Evolutionary conservation across 208 protist genomes (phyloP), one percentile per base, ranked within the genome.

Genomic region (Trypanosoma avium): DNA sequence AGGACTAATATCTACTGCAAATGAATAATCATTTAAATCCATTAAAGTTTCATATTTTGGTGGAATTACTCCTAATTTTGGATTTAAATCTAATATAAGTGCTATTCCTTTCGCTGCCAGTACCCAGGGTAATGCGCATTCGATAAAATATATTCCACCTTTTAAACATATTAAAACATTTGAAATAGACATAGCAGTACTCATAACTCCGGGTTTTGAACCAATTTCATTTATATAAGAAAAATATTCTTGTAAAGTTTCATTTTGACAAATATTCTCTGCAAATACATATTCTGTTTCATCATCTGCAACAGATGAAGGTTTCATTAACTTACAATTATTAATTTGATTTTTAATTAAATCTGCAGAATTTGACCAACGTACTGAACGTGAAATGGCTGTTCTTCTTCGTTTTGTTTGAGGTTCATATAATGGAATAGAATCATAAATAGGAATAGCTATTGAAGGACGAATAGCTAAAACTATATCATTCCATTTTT

Each of bases 71-170:
- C 21, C 17, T 2, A 0, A 13, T 21, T 22, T 19, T 35, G 38
- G 46, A 32, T 56, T 63, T 30, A 49, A 32, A 40, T 57, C 38
- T 13, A 94, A 67, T 2, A 58, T 61, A 7, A 93, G 47, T 1
- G 79, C 84, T 19, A 90, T 73, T n/a, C 89, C 89, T 46, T 88
- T 88, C 33, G 75, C 86, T 3, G 89, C 86, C 13, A 95, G 67
- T 13, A 64, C 29, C 84, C 85, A 95, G 8, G 89, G 84, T 3
- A 95, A 40, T 12, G 89, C 63, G 54, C 73, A 85, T 48, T 92
- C 86, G 32, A 95, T 84, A 12, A 81, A 70, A n/a, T 36, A 53
- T 13, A 93, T 79, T 49, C 73, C 67, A 27, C 43, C 62, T 32
- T 55, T 24, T 45, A 95, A 58, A 0, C 78, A 77, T 10, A 77